phyloP scores from a whole-genome alignment of 2,329 filamentous ascomycete species.

The Neonectria punicea region DNA sequence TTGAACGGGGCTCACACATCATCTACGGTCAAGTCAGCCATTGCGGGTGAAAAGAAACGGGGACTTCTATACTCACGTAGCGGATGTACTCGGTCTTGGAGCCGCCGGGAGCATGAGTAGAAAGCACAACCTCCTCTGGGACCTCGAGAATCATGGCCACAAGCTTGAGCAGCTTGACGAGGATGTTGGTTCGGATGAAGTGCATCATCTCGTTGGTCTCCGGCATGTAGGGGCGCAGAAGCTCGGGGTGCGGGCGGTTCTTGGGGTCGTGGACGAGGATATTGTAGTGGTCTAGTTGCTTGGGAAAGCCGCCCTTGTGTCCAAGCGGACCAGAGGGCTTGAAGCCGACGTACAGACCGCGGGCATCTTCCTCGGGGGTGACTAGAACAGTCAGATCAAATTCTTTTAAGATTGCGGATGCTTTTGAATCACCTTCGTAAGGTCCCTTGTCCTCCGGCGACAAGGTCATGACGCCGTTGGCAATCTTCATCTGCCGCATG shows the following conservation, averaged over 20 bases:
- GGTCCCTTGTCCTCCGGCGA: conserved; percentile 41
- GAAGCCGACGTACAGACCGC: conserved; percentile 44
- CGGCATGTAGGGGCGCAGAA: conserved; percentile 35
- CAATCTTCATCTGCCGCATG: conserved; percentile 40
- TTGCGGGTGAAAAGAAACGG: accelerated
- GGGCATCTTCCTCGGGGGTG: conserved; percentile 43
- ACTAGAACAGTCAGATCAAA: conserved; percentile 21
- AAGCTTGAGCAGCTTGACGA: conserved; percentile 50
- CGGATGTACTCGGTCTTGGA: conserved; percentile 52
- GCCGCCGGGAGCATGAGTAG: conserved; percentile 48
- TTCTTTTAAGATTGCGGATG: background rate
- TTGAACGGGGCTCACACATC: conserved; percentile 50
- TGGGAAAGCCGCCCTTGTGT: conserved; percentile 30
- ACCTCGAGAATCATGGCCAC: conserved; percentile 53
- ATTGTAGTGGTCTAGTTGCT: conserved; percentile 31
- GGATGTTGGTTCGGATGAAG: conserved; percentile 42
- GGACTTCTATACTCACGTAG: conserved; percentile 37
- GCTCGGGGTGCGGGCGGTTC: conserved; percentile 35
- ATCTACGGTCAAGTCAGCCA: conserved; percentile 36
- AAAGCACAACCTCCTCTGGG: conserved; percentile 49
- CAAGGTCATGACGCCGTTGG: conserved; percentile 44
- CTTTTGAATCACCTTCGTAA: conserved; percentile 37
- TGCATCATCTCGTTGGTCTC: conserved; percentile 43
- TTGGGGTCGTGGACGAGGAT: conserved; percentile 38
- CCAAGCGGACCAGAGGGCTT: conserved; percentile 39